Evolutionary conservation across 352 stramenopile species (phyloP).

Genomic region (Aphanomyces stellatus): DNA sequence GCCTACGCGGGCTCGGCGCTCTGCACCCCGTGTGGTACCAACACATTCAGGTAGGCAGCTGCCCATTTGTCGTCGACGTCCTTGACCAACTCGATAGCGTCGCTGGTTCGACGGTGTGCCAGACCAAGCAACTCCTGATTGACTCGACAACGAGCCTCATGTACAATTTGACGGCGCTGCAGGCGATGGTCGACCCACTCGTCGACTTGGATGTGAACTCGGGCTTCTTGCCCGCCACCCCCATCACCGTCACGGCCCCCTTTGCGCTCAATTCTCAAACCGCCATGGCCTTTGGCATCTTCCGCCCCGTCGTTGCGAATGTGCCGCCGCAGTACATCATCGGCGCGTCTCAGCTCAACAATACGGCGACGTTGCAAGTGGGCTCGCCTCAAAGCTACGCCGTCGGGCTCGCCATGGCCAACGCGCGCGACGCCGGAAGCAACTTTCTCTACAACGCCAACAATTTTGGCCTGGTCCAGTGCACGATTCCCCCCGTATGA

Average conservation of each 20-base stretch:
- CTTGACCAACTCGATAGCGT: not conserved
- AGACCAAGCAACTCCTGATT: not conserved
- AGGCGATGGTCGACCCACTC: not conserved
- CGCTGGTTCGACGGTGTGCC: not conserved
- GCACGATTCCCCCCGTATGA: constrained; percentile 11
- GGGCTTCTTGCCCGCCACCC: not conserved
- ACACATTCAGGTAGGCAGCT: constrained; percentile 14
- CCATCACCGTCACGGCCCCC: not conserved
- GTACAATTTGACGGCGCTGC: constrained; percentile 13
- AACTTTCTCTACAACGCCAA: constrained; percentile 17
- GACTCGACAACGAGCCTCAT: not conserved
- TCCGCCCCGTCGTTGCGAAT: not conserved
- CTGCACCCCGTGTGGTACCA: constrained; percentile 10
- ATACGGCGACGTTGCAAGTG: not conserved
- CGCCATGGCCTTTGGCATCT: not conserved
- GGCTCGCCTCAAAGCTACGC: constrained; percentile 13
- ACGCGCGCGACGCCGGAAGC: constrained; percentile 2
- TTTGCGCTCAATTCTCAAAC: not conserved
- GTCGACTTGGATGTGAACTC: not conserved
- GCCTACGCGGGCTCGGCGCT: not conserved
- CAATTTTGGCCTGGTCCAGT: constrained; percentile 14
- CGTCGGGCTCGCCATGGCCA: constrained; percentile 9
- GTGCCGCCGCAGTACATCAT: constrained; percentile 8
- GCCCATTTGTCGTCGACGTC: not conserved
- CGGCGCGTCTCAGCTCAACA: not conserved